Evolutionary conservation across 495 filamentous ascomycete species (phyloP).

Genomic region (Penicillium bialowiezense): DNA sequence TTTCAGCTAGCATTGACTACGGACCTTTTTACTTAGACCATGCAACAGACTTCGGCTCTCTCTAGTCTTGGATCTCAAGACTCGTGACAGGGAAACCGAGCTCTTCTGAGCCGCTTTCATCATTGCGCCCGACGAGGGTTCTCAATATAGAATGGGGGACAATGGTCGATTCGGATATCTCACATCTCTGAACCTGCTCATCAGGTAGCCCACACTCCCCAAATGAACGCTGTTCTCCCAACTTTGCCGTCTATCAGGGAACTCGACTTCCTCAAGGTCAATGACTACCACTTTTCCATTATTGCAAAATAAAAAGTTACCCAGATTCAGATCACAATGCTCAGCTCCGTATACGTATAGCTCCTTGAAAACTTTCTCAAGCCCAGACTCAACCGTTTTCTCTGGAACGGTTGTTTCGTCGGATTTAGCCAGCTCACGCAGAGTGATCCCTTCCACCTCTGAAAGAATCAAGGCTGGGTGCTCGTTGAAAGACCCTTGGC

Average conservation of each 20-base stretch:
- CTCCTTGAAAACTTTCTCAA: constrained; percentile 4
- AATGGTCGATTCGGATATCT: constrained; percentile 2
- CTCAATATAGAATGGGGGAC: not conserved
- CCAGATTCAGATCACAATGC: constrained; percentile 5
- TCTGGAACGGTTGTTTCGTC: constrained; percentile 1
- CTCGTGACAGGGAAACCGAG: too few species aligned
- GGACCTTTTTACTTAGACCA: too few species aligned
- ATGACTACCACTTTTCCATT: constrained; percentile 3
- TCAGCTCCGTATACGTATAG: not conserved
- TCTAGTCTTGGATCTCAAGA: too few species aligned
- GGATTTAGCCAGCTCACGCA: constrained; percentile 1
- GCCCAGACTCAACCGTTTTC: not conserved
- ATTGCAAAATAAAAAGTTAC: constrained; percentile 4
- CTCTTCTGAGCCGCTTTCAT: not conserved
- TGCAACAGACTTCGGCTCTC: too few species aligned
- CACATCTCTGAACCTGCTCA: constrained; percentile 9
- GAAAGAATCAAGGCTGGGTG: constrained; percentile 4
- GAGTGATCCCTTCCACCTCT: constrained; percentile 6
- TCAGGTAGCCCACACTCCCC: constrained; percentile 2
- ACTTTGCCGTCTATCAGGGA: not conserved
- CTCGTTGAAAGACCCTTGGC: constrained; percentile 7
- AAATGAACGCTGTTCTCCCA: not conserved
- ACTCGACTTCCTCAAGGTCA: constrained; percentile 3
- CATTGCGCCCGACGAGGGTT: not conserved
- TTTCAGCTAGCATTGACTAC: too few species aligned